These are phyloP conservation scores for Annulohypoxylon maeteangense DNA, from an alignment of 495 filamentous ascomycete genomes.

Conservation along the genomic window DNA sequence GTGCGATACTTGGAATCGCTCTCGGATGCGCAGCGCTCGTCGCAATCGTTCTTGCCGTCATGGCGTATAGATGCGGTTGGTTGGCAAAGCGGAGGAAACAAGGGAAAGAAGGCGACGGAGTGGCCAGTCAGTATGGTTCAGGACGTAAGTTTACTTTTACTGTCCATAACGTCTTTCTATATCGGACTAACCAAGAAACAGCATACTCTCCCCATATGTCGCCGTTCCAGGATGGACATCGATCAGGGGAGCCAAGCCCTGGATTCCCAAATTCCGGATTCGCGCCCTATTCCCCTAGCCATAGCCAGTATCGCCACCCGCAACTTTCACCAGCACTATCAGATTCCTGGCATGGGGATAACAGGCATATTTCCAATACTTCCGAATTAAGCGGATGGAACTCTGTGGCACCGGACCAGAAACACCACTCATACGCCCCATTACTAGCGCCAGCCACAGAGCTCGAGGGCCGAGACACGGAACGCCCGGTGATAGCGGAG, in stretches of 20 bases:
- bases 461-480: conserved; percentile 28
- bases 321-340: conserved; percentile 11
- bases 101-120: conserved; percentile 12
- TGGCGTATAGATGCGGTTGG: conserved; percentile 38
- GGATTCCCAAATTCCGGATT: conserved; percentile 18
- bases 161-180: not conserved
- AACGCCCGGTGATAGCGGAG: conserved; percentile 27
- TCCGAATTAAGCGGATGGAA: conserved; percentile 35
- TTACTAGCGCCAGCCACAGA: conserved; percentile 23
- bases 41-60: conserved; percentile 28
- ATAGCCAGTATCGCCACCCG: conserved; percentile 3
- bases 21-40: conserved; percentile 32
- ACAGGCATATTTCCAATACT: conserved; percentile 22
- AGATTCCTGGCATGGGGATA: conserved; percentile 23
- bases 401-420: not conserved
- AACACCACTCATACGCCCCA: conserved; percentile 32
- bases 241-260: conserved; percentile 12
- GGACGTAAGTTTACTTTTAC: conserved; percentile 13
- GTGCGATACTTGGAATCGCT: conserved; percentile 37
- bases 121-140: conserved; percentile 5
- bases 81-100: conserved; percentile 26
- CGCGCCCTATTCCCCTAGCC: conserved; percentile 22
- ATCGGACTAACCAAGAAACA: conserved; percentile 13
- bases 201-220: conserved; percentile 22
- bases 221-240: conserved; percentile 21